Base-by-base conservation (phyloP, 75 land plant genomes). In the Ceratopteris richardii region DNA sequence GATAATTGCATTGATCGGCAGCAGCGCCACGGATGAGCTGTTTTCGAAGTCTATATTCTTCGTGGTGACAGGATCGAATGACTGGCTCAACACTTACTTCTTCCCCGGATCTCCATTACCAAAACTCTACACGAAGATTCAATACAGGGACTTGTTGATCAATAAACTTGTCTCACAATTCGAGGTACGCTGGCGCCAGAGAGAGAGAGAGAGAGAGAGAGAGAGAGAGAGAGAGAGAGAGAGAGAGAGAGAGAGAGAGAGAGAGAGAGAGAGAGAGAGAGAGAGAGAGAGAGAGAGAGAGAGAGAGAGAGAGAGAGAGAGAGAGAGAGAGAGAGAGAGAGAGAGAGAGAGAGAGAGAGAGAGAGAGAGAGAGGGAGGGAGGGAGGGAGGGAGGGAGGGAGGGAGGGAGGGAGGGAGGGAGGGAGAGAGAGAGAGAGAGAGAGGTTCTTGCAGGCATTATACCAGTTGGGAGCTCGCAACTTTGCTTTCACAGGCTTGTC, bases 31-130 rank as follows among this genome's bases (percentile, higher is more conserved):
- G 23, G 20, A 39, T 1, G 14, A 60, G 3, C 64, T 57, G 17
- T 1, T 67, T 23, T 25, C 70, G 4, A 62, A 37, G 28, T 62
- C 70, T 17, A 3, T 67, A 22, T 61, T 50, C 66, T 47, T 25
- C 17, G 54, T 67, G 27, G 60, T 42, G 12, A 29, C 66, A 24
- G 75, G 64, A 11, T 24, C 56, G 29, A 72, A 72, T 25, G 75
- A 72, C 21, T 72, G 44, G 37, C 31, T 72, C 18, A 58, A 71
- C 46, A 66, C 70, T 16, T 72, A 72, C 47, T 40, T 40, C 42
- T 21, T 40, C 23, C 70, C 58, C 23, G 36, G 52, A 53, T 72
- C 71, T 11, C 70, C 70, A 5, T 29, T 67, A 39, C 28, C 29
- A 17, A 50, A 36, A 31, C 13, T 67, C 51, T 58, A 29, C 41